Evolutionary conservation across 345 rosid species (phyloP), one percentile per base, ranked within the genome.

Genomic region (Barbarea vulgaris): DNA sequence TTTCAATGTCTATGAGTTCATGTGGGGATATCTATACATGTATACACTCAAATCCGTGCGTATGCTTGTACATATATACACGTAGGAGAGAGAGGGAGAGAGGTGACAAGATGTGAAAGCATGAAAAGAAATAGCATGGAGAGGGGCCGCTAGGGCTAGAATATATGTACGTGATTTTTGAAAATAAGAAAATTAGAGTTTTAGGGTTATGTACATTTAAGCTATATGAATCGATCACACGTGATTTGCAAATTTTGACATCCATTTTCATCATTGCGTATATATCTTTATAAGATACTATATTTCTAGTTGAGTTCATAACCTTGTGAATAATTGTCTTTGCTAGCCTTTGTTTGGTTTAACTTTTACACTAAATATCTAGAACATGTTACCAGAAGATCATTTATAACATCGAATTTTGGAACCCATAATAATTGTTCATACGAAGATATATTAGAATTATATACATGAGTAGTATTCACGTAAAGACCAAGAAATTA

Each of bases 371-470:
- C 30, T 68, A 76, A 30, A 69, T 60, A 51, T 75, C 63, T 75
- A 60, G 33, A 69, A 52, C 41, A 69, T 52, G 70, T 61, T 69
- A 63, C 25, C 50, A 53, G 44, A 77, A 70, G 72, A 55, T 63
- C 76, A 77, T 71, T 71, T 56, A 77, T 77, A 56, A 64, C 80
- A 77, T 77, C 31, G 80, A 70, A 47, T 77, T 72, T 72, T 72
- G 77, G 30, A 67, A 78, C 64, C 56, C 64, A 41, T 77, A 70
- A 70, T 77, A 71, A 77, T 27, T 77, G 76, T 55, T 64, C 80
- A 64, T 77, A 57, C 28, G 30, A 70, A 30, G 61, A 70, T 48
- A 77, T 64, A 48, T 48, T 56, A 77, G 51, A 64, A 64, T 58
- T 65, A 30, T 21, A 66, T 3, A 31, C 42, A 66, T 31, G 70